Evolutionary conservation across 2,329 filamentous ascomycete species (phyloP).

Genomic region (Berkeleyomyces rouxiae): DNA sequence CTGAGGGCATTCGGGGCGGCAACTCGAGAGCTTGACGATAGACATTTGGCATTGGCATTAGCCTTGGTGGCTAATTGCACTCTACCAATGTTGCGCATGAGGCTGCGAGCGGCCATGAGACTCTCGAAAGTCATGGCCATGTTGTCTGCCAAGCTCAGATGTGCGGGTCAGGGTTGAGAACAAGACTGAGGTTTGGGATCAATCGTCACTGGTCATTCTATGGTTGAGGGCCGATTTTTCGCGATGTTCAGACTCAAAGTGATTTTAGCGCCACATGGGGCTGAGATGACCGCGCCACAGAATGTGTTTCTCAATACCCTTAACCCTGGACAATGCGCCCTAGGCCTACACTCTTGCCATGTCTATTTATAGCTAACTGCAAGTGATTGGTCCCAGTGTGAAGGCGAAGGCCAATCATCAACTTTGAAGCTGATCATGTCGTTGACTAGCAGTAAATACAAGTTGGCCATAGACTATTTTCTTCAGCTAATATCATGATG

Average conservation of each 20-base stretch:
- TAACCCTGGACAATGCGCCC: background rate
- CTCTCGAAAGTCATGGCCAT: slow-evolving; percentile 16
- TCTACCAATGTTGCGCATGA: slow-evolving; percentile 5
- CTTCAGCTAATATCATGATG: background rate
- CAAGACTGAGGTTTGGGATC: background rate
- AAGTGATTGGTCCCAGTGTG: no score
- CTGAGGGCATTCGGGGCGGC: slow-evolving; percentile 5
- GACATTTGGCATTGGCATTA: slow-evolving; percentile 15
- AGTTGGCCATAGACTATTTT: no score
- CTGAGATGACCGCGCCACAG: background rate
- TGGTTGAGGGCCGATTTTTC: slow-evolving; percentile 8
- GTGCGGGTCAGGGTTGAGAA: background rate
- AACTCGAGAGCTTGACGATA: slow-evolving; percentile 8
- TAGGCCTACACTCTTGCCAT: no score
- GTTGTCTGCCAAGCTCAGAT: background rate
- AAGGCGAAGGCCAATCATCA: no score
- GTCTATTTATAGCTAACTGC: background rate
- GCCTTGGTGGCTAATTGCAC: slow-evolving; percentile 12
- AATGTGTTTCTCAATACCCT: background rate
- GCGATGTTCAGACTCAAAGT: slow-evolving; percentile 2
- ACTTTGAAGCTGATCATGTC: no score
- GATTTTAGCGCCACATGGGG: slow-evolving; percentile 6
- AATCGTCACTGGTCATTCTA: background rate
- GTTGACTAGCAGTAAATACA: no score
- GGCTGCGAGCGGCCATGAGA: slow-evolving; percentile 16